Conservation (phyloP, 2,329 filamentous ascomycete genomes). For the Xenoacremonium recifei region DNA sequence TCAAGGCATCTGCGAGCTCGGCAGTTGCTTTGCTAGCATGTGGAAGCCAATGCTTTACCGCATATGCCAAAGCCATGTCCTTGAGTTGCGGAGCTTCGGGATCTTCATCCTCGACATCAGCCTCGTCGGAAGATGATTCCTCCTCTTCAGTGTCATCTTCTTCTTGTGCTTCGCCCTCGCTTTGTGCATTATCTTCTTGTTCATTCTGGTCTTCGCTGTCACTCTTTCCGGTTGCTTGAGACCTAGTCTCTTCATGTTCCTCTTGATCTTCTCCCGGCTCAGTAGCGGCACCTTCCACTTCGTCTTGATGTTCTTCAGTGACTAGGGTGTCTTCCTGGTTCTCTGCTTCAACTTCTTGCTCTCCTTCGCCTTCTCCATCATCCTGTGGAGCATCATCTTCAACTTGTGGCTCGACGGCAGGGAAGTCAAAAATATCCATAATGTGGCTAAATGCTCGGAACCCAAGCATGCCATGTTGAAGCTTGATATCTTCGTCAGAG, state of each 20-base stretch:
- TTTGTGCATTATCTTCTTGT: background rate
- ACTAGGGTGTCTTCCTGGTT: slow-evolving; percentile 19
- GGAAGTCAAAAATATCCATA: slow-evolving; percentile 32
- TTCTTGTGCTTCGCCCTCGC: background rate
- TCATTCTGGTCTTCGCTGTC: background rate
- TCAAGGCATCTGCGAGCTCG: slow-evolving; percentile 41
- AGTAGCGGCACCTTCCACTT: slow-evolving; percentile 28
- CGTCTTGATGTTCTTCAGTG: too few species aligned
- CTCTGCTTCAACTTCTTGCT: slow-evolving; percentile 3
- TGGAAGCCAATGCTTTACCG: slow-evolving; percentile 35
- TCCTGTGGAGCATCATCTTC: background rate
- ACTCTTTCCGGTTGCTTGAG: too few species aligned
- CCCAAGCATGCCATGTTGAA: slow-evolving; percentile 41
- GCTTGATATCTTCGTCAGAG: slow-evolving; percentile 36
- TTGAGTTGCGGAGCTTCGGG: slow-evolving; percentile 27
- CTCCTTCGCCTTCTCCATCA: background rate
- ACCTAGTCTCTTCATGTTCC: slow-evolving; percentile 11
- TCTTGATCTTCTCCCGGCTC: slow-evolving; percentile 16
- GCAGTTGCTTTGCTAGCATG: slow-evolving; percentile 41
- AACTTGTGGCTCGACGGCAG: slow-evolving; percentile 4
- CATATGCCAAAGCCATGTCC: slow-evolving; percentile 31
- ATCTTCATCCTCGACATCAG: slow-evolving; percentile 23
- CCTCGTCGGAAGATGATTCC: too few species aligned
- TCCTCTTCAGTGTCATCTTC: slow-evolving; percentile 19
- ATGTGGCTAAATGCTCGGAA: slow-evolving; percentile 38